These are phyloP conservation scores for Ascochyta rabiei DNA, from an alignment of 2,329 filamentous ascomycete species.

Conservation along the genomic window DNA sequence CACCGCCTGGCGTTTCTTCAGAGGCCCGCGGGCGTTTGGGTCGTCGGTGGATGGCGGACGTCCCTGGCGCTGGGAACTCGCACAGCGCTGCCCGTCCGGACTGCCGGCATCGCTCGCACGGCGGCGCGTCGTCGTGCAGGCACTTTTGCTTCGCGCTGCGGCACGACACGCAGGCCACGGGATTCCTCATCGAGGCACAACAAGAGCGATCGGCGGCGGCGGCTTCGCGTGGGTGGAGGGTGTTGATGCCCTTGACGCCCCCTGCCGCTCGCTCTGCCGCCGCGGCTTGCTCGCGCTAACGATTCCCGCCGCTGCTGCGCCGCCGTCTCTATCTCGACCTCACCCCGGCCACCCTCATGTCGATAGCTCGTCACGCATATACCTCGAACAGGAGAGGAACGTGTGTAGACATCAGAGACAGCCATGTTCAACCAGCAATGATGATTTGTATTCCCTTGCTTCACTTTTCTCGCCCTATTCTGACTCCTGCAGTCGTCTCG, in stretches of 20 bases:
- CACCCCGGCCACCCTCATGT: no score
- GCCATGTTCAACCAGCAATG: no score
- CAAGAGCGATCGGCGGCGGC: conserved; percentile 12
- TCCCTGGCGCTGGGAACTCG: conserved; percentile 48
- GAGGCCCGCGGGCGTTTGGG: conserved; percentile 45
- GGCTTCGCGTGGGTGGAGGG: conserved; percentile 18
- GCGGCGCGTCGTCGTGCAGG: conserved; percentile 48
- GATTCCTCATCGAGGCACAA: conserved; percentile 42
- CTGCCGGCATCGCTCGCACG: conserved; percentile 48
- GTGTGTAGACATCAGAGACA: no score
- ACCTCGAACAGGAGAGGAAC: no score
- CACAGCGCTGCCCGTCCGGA: conserved; percentile 41
- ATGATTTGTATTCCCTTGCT: no score
- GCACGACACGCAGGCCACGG: conserved; percentile 48
- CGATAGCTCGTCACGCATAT: no score
- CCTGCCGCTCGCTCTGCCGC: conserved; percentile 10
- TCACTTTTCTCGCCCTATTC: no score
- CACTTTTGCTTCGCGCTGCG: conserved; percentile 49
- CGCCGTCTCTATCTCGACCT: no score
- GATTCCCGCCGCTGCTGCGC: background rate
- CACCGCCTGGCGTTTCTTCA: conserved; percentile 27
- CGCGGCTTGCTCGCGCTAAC: background rate
- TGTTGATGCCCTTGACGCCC: conserved; percentile 5
- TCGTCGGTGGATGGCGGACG: conserved; percentile 45
- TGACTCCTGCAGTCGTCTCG: no score